phyloP scores from a whole-genome alignment of 345 rosid genomes.

The Populus alba region DNA sequence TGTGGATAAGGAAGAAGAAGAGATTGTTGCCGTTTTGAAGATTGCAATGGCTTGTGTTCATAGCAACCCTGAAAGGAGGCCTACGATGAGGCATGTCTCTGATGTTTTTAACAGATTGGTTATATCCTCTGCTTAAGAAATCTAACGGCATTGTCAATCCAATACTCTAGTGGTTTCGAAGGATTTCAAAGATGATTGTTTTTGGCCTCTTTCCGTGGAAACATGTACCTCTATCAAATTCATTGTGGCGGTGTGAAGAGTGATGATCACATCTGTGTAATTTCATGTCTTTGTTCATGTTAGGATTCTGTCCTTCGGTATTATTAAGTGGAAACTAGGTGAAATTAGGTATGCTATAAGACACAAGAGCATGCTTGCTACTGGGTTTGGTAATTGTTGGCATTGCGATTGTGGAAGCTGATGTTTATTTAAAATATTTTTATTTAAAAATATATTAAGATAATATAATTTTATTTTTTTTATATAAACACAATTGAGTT shows the following conservation, averaged over 20 bases:
- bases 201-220: background rate
- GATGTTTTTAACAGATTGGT: conserved; percentile 61
- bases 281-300: conserved; percentile 9
- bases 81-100: conserved; percentile 69
- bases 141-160: background rate
- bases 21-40: conserved; percentile 74
- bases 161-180: background rate
- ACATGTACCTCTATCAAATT: background rate
- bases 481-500: background rate
- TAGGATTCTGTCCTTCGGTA: conserved; percentile 14
- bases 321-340: conserved; percentile 17
- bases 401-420: no score
- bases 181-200: conserved; percentile 4
- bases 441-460: no score
- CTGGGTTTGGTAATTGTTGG: background rate
- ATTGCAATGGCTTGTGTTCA: conserved; percentile 83
- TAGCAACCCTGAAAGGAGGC: conserved; percentile 75
- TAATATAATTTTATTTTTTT: no score
- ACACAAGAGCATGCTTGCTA: conserved; percentile 9
- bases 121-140: conserved; percentile 36
- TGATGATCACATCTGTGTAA: conserved; percentile 3
- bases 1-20: conserved; percentile 80
- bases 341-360: conserved; percentile 18
- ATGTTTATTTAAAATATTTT: no score
- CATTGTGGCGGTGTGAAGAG: conserved; percentile 1